A percentile compares a stretch with the other conserved stretches of the same genome.
phyloP scores from a whole-genome alignment of 2,329 filamentous ascomycete species.

The Gliomastix tumulicola region DNA sequence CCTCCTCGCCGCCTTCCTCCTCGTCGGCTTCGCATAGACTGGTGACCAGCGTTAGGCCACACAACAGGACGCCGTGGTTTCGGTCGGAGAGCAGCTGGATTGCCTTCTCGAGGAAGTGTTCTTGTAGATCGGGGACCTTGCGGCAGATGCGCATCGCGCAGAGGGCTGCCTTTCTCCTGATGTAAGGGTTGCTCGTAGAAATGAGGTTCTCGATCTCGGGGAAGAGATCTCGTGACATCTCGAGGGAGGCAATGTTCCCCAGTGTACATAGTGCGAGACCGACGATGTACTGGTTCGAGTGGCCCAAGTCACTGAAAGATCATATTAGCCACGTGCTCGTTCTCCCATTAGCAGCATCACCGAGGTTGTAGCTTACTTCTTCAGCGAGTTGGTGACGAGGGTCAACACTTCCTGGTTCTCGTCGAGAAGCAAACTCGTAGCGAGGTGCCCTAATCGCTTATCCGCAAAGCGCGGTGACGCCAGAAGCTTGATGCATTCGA shows the following conservation, averaged over 20 bases:
- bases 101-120: conserved; percentile 94
- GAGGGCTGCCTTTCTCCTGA: conserved; percentile 92
- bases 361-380: conserved; percentile 62
- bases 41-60: conserved; percentile 82
- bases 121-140: conserved; percentile 94
- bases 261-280: conserved; percentile 93
- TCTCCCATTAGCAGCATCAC: no score
- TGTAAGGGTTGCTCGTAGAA: conserved; percentile 95
- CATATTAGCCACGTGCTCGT: conserved; percentile 8
- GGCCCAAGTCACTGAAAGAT: conserved; percentile 79
- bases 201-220: conserved; percentile 90
- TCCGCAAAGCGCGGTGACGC: conserved; percentile 96
- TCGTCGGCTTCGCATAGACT: conserved; percentile 95
- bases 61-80: conserved; percentile 92
- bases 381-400: conserved; percentile 92
- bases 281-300: conserved; percentile 97
- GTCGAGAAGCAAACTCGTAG: conserved; percentile 91
- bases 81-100: conserved; percentile 81
- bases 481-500: conserved; percentile 95
- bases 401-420: conserved; percentile 99
- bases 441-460: conserved; percentile 91
- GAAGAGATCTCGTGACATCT: conserved; percentile 97
- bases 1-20: conserved; percentile 82
- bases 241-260: conserved; percentile 94
- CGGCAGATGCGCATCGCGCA: conserved; percentile 98